Conservation (phyloP, 73 alveolate species). For the Paramecium pentaurelia region DNA sequence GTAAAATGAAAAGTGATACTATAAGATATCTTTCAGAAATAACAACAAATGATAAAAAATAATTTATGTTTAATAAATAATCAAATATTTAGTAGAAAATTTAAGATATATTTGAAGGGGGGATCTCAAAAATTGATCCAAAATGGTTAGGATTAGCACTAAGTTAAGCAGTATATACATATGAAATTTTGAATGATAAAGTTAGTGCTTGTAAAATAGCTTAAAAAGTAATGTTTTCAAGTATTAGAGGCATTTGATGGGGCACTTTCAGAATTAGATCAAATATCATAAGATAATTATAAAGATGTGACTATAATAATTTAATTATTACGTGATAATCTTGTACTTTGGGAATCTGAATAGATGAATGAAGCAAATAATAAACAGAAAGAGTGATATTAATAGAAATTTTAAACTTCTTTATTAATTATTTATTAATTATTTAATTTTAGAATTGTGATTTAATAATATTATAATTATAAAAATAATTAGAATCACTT, state of each 20-base stretch:
- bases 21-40: conserved; percentile 88
- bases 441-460: too few relatives aligned
- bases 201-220: conserved; percentile 75
- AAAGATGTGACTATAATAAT: conserved; percentile 68
- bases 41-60: conserved; percentile 75
- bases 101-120: conserved; percentile 67
- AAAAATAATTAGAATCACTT: too few relatives aligned
- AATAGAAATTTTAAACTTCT: background rate
- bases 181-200: conserved; percentile 77
- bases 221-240: background rate
- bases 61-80: conserved; percentile 72
- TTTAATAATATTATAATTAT: too few relatives aligned
- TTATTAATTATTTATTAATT: too few relatives aligned
- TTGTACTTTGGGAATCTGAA: conserved; percentile 69
- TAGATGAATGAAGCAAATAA: conserved; percentile 51
- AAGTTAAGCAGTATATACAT: conserved; percentile 82
- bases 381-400: background rate
- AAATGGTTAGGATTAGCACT: conserved; percentile 85
- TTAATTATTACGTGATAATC: conserved; percentile 67
- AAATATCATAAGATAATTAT: conserved; percentile 67
- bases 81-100: conserved; percentile 80
- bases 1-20: conserved; percentile 90
- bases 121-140: conserved; percentile 78
- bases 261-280: conserved; percentile 76
- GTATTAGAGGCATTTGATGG: conserved; percentile 60